phyloP scores from a whole-genome alignment of 805 yeast species.

The Kluyveromyces lactis region DNA sequence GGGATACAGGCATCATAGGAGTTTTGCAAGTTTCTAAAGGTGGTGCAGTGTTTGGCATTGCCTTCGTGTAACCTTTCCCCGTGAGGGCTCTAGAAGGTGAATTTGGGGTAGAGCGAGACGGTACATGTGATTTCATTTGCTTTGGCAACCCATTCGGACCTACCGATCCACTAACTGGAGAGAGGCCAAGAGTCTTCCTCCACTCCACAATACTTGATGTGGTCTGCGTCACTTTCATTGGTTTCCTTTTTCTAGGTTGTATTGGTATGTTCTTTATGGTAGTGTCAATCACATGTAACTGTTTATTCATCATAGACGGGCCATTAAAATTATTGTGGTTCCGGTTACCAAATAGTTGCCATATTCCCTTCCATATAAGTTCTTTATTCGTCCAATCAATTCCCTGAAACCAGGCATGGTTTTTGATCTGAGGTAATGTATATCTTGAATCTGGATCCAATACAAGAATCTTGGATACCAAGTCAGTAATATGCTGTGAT shows the following conservation, averaged over 20 bases:
- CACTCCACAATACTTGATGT: constrained; percentile 31
- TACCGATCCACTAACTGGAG: neutral
- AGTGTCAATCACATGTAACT: constrained; percentile 23
- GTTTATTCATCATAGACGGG: constrained; percentile 9
- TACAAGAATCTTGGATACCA: constrained; percentile 58
- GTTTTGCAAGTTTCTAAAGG: neutral
- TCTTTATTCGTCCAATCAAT: constrained; percentile 61
- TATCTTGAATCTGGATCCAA: constrained; percentile 65
- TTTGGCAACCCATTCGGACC: constrained; percentile 3
- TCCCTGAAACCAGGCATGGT: constrained; percentile 62
- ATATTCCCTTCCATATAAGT: constrained; percentile 65
- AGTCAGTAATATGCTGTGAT: constrained; percentile 54
- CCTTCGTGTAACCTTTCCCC: neutral
- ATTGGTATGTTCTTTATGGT: constrained; percentile 22
- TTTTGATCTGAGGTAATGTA: constrained; percentile 47
- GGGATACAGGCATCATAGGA: neutral
- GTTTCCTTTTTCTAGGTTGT: constrained; percentile 23
- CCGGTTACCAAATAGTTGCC: constrained; percentile 40
- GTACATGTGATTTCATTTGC: neutral
- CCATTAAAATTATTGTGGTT: constrained; percentile 14
- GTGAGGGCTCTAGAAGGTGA: constrained; percentile 5
- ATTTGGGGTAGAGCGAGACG: constrained; percentile 13
- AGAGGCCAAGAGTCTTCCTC: constrained; percentile 28
- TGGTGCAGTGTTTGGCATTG: neutral
- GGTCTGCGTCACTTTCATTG: constrained; percentile 22